phyloP scores from a whole-genome alignment of 331 rosid species.

The Saraca asoca region DNA sequence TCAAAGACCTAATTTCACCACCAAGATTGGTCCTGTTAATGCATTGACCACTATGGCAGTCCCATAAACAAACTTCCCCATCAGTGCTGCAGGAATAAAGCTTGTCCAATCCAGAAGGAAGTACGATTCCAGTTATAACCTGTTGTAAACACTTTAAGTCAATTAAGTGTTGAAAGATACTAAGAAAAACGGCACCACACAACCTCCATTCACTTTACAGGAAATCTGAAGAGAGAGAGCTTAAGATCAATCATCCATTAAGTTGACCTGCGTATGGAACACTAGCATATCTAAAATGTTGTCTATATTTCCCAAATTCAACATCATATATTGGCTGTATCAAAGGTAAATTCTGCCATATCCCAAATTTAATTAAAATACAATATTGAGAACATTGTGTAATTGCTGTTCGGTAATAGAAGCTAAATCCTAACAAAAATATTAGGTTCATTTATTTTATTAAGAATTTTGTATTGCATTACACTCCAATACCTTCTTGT shows the following conservation, averaged over 20 bases:
- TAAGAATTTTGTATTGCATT: no score
- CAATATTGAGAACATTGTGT: no score
- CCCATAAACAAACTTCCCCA: constrained; percentile 45
- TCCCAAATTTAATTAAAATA: no score
- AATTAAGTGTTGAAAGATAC: not conserved
- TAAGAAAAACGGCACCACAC: no score
- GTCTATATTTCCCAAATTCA: not conserved
- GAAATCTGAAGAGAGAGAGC: not conserved
- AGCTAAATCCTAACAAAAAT: no score
- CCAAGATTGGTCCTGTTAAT: constrained; percentile 28
- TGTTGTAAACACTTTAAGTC: constrained; percentile 8
- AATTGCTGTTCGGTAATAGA: no score
- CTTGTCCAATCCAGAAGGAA: constrained; percentile 40
- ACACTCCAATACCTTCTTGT: constrained; percentile 51
- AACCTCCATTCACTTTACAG: not conserved
- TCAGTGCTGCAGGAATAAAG: constrained; percentile 47
- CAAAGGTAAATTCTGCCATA: no score
- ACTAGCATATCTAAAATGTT: not conserved
- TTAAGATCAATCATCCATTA: no score
- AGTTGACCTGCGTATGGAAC: not conserved
- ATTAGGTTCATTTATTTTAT: no score
- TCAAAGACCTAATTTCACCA: constrained; percentile 40
- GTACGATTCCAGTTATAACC: constrained; percentile 52
- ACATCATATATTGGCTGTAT: not conserved
- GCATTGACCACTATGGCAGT: constrained; percentile 48